Conservation (phyloP, 2,329 filamentous ascomycete species). For the Macrophomina phaseolina region DNA sequence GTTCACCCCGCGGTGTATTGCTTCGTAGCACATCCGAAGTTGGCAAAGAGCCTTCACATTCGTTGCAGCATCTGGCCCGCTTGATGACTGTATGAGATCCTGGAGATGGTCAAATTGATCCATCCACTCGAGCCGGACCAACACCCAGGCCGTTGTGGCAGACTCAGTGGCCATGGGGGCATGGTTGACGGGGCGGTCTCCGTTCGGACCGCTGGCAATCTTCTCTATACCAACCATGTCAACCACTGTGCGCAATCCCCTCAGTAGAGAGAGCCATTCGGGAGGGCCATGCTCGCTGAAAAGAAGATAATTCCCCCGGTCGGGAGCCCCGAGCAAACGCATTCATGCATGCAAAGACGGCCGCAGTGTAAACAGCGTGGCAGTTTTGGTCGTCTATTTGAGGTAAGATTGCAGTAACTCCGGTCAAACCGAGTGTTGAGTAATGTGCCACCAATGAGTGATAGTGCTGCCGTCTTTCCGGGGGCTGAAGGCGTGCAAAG, state of each 20-base stretch:
- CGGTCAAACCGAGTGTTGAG: not conserved
- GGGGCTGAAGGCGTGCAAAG: not conserved
- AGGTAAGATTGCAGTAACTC: not conserved
- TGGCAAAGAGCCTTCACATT: conserved; percentile 30
- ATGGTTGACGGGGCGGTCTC: not conserved
- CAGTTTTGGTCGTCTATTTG: not conserved
- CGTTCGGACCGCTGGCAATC: not conserved
- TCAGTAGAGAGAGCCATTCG: not conserved
- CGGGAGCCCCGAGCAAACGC: conserved; percentile 1
- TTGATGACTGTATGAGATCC: conserved; percentile 30
- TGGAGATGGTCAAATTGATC: conserved; percentile 23
- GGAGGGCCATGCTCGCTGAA: conserved; percentile 1
- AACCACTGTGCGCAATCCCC: not conserved
- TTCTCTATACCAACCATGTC: not conserved
- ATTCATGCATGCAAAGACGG: conserved; percentile 5
- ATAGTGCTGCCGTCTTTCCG: not conserved
- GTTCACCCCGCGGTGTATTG: conserved; percentile 13
- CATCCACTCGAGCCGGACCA: not conserved
- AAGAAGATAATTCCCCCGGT: conserved; percentile 2
- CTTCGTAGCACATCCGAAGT: conserved; percentile 30
- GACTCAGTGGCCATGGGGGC: not conserved
- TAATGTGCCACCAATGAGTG: not conserved
- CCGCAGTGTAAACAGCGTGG: conserved; percentile 3
- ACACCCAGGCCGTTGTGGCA: not conserved
- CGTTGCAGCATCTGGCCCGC: conserved; percentile 19